Conservation (phyloP, 495 filamentous ascomycete genomes). For the Staphylotrichum longicolle region DNA sequence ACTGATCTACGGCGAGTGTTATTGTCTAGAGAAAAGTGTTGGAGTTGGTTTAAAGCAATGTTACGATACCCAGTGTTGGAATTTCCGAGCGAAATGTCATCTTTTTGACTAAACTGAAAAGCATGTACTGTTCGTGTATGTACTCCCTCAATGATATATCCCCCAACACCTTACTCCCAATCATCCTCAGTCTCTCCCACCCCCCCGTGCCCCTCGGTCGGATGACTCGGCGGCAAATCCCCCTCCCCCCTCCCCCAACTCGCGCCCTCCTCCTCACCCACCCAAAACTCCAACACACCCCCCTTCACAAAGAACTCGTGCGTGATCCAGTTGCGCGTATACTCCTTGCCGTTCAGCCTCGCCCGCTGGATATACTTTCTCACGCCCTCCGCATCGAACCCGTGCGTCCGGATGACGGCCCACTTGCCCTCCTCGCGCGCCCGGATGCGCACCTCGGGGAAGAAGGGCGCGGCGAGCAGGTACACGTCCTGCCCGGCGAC, state of each 20-base stretch:
- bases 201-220: not conserved
- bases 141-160: not conserved
- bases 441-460: constrained; percentile 60
- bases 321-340: constrained; percentile 67
- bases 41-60: not conserved
- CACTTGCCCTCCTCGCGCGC: constrained; percentile 35
- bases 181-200: not conserved
- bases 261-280: constrained; percentile 62
- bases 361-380: constrained; percentile 62
- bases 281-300: constrained; percentile 59
- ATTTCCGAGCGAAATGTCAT: too few relatives aligned
- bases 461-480: constrained; percentile 64
- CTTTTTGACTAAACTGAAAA: too few relatives aligned
- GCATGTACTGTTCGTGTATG: not conserved
- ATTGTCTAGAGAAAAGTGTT: not conserved
- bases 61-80: too few relatives aligned
- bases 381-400: constrained; percentile 61
- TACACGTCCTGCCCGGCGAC: constrained; percentile 74
- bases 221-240: constrained; percentile 63
- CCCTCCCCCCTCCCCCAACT: constrained; percentile 62
- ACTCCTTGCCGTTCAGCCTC: constrained; percentile 59
- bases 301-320: constrained; percentile 71
- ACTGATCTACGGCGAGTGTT: not conserved
- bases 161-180: too few relatives aligned
- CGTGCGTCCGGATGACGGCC: constrained; percentile 55